phyloP scores from a whole-genome alignment of 2,329 filamentous ascomycete genomes.

The Hypoxylon rubiginosum region DNA sequence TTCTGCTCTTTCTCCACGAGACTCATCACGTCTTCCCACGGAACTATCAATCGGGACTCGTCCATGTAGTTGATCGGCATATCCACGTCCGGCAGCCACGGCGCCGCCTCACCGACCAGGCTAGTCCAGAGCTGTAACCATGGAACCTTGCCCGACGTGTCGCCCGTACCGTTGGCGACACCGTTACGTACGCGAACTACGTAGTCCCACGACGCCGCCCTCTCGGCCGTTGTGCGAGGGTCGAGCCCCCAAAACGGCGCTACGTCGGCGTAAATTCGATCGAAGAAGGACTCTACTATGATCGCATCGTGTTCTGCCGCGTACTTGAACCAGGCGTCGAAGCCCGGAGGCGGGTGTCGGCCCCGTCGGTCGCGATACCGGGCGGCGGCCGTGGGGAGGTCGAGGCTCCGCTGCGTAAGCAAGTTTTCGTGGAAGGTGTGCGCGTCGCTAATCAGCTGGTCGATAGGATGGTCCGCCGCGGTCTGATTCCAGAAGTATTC shows the following conservation, averaged over 20 bases:
- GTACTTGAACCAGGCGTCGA: conserved; percentile 70
- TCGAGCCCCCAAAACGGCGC: conserved; percentile 72
- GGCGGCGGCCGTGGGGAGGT: conserved; percentile 65
- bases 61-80: conserved; percentile 67
- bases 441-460: conserved; percentile 62
- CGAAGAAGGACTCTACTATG: conserved; percentile 73
- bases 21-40: conserved; percentile 64
- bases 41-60: conserved; percentile 65
- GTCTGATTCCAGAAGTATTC: conserved; percentile 46
- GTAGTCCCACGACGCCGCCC: conserved; percentile 60
- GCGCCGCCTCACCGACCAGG: conserved; percentile 65
- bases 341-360: conserved; percentile 74
- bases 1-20: conserved; percentile 58
- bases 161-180: conserved; percentile 56
- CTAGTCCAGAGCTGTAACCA: conserved; percentile 64
- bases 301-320: conserved; percentile 66
- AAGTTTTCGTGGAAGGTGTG: conserved; percentile 58
- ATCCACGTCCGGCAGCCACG: conserved; percentile 66
- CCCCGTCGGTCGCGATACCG: conserved; percentile 69
- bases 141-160: conserved; percentile 57
- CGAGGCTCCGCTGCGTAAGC: conserved; percentile 61
- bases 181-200: conserved; percentile 64
- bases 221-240: conserved; percentile 54
- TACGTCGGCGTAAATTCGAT: conserved; percentile 74
- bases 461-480: conserved; percentile 63